phyloP scores from a whole-genome alignment of 139 green algal species.

The Edaphochlamys debaryana region DNA sequence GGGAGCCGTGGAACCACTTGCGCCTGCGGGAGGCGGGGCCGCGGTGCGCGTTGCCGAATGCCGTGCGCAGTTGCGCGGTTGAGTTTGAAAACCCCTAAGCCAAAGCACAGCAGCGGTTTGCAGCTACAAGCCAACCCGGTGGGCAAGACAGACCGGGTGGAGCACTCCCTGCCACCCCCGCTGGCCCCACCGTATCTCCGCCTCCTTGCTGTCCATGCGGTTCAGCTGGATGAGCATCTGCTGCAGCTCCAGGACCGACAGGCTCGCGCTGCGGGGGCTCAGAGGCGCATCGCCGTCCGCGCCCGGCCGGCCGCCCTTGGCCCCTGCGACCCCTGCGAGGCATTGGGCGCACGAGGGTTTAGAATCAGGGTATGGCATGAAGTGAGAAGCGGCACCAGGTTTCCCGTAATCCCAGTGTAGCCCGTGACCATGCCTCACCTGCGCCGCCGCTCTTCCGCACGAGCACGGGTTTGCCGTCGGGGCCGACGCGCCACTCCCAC shows the following conservation, averaged over 20 bases:
- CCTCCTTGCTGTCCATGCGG: slow-evolving; percentile 48
- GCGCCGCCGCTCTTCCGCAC: neutral
- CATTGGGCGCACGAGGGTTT: no score
- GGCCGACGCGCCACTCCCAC: neutral
- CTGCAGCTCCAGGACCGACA: slow-evolving; percentile 46
- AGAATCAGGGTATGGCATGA: no score
- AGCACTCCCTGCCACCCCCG: no score
- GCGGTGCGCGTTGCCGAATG: neutral
- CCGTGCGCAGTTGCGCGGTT: neutral
- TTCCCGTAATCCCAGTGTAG: no score
- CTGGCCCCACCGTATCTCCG: slow-evolving; percentile 41
- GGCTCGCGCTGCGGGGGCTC: slow-evolving; percentile 10
- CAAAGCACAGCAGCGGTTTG: no score
- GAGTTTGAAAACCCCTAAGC: no score
- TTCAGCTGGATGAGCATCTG: slow-evolving; percentile 37
- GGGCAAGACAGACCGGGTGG: no score
- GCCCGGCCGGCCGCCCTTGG: neutral
- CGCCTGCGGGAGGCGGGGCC: neutral
- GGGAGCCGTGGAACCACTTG: slow-evolving; percentile 20
- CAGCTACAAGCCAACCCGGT: no score
- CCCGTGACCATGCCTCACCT: no score
- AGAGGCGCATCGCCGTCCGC: neutral
- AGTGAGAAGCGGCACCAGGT: no score
- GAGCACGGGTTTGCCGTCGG: neutral
- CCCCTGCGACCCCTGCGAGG: no score